Evolutionary conservation across 2,329 filamentous ascomycete species (phyloP).

Genomic region (Lecanicillium sp.): DNA sequence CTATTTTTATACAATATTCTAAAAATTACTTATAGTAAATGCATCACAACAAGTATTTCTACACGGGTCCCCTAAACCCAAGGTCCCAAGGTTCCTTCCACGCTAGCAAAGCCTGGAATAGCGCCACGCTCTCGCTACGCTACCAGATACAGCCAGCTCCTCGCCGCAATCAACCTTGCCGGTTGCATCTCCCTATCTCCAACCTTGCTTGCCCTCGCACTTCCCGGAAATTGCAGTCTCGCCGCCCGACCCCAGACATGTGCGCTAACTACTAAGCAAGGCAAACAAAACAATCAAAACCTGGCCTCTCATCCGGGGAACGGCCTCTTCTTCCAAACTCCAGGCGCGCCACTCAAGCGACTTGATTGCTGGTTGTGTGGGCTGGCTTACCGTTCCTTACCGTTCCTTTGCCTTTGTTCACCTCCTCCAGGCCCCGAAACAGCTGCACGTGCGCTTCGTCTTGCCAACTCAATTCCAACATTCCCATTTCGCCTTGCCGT

Average conservation of each 20-base stretch:
- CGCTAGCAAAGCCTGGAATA: too few species aligned
- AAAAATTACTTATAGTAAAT: too few species aligned
- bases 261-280: background rate
- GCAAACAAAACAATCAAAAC: slow-evolving; percentile 8
- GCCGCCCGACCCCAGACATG: slow-evolving; percentile 8
- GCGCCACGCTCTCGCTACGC: too few species aligned
- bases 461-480: background rate
- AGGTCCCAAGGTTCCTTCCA: too few species aligned
- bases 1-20: too few species aligned
- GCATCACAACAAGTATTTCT: too few species aligned
- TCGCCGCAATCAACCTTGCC: background rate
- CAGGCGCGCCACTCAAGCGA: background rate
- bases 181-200: background rate
- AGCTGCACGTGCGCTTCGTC: slow-evolving; percentile 2
- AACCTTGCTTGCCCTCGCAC: background rate
- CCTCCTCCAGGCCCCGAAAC: background rate
- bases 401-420: too few species aligned
- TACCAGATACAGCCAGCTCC: too few species aligned
- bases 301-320: slow-evolving; percentile 4
- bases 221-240: slow-evolving; percentile 9
- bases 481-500: background rate
- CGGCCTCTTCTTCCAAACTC: background rate
- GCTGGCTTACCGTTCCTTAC: background rate
- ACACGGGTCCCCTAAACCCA: too few species aligned
- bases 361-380: slow-evolving; percentile 8